A percentile compares a stretch with the other conserved stretches of the same genome.
These are phyloP conservation scores for Rhododendron molle DNA, from an alignment of 148 eudicot genomes.

Conservation along the genomic window DNA sequence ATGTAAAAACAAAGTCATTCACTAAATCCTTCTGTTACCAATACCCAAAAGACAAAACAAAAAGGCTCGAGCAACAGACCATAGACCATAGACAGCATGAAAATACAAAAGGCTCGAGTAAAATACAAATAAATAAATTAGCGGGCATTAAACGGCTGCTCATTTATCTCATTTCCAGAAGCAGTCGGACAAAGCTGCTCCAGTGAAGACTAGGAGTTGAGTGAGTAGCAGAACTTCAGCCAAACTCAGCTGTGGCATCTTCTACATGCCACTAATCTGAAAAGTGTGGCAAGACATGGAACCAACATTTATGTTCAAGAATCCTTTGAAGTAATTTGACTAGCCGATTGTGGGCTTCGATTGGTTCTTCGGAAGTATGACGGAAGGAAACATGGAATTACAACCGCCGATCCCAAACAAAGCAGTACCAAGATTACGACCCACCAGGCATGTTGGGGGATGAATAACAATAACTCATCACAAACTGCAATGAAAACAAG, in stretches of 20 bases:
- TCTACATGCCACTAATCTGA: neutral
- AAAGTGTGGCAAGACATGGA: neutral
- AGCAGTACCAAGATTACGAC: constrained; percentile 58
- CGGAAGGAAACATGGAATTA: constrained; percentile 60
- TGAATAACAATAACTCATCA: constrained; percentile 73
- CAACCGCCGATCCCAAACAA: constrained; percentile 54
- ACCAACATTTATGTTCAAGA: constrained; percentile 6
- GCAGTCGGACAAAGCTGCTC: neutral
- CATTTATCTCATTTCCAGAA: neutral
- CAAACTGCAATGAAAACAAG: constrained; percentile 55
- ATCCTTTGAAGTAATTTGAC: constrained; percentile 26
- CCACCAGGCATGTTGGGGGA: constrained; percentile 74
- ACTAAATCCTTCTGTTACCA: neutral
- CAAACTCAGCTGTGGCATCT: constrained; percentile 5
- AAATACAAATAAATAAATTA: neutral
- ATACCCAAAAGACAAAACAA: neutral
- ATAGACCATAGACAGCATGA: neutral
- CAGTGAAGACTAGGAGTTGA: neutral
- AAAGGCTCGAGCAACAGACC: too few species aligned
- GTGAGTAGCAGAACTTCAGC: neutral
- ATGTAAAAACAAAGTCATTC: too few species aligned
- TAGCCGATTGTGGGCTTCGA: constrained; percentile 14
- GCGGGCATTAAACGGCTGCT: neutral
- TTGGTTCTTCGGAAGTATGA: constrained; percentile 39
- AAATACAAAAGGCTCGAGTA: neutral